Percentiles rank a stretch among this genome's conserved stretches.
These are phyloP conservation scores for Austroboletus festivus DNA, from an alignment of 768 basidiomycete species.

Conservation along the genomic window DNA sequence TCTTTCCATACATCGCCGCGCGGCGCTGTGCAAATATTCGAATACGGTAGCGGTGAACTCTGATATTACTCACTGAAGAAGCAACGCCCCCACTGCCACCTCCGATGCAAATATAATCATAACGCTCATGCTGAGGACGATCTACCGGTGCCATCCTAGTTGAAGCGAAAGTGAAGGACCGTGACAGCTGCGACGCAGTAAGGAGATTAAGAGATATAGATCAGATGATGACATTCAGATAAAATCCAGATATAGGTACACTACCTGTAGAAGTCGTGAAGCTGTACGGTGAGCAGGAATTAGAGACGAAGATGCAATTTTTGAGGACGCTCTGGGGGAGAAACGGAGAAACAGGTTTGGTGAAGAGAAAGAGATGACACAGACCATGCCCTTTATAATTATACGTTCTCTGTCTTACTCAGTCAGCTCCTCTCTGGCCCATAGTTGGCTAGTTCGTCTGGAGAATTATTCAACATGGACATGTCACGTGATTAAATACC, in stretches of 20 bases:
- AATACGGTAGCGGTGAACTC: neutral
- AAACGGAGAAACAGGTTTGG: slow-evolving; percentile 9
- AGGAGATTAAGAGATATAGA: neutral
- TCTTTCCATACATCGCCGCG: slow-evolving; percentile 88
- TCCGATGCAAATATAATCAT: slow-evolving; percentile 86
- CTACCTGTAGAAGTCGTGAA: slow-evolving; percentile 28
- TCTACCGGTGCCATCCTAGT: slow-evolving; percentile 71
- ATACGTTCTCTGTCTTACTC: slow-evolving; percentile 1
- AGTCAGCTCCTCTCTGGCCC: slow-evolving; percentile 13
- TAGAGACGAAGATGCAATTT: slow-evolving; percentile 8
- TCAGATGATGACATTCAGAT: slow-evolving; percentile 4
- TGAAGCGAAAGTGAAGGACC: slow-evolving; percentile 40
- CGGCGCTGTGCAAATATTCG: slow-evolving; percentile 57
- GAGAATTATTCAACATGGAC: neutral
- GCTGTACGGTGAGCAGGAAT: slow-evolving; percentile 6
- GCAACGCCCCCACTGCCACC: slow-evolving; percentile 94
- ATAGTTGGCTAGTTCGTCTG: neutral
- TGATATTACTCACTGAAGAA: slow-evolving; percentile 60
- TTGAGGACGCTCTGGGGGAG: slow-evolving; percentile 9
- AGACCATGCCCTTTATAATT: slow-evolving; percentile 22
- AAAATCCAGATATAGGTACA: neutral
- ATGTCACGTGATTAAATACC: slow-evolving; percentile 14
- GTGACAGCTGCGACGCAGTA: slow-evolving; percentile 38
- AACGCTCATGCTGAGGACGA: slow-evolving; percentile 60
- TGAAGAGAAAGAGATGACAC: neutral